Percentiles rank a stretch among this genome's conserved stretches.
These are phyloP conservation scores for Eutypella sp. DNA, from an alignment of 2,329 filamentous ascomycete genomes.

Conservation along the genomic window DNA sequence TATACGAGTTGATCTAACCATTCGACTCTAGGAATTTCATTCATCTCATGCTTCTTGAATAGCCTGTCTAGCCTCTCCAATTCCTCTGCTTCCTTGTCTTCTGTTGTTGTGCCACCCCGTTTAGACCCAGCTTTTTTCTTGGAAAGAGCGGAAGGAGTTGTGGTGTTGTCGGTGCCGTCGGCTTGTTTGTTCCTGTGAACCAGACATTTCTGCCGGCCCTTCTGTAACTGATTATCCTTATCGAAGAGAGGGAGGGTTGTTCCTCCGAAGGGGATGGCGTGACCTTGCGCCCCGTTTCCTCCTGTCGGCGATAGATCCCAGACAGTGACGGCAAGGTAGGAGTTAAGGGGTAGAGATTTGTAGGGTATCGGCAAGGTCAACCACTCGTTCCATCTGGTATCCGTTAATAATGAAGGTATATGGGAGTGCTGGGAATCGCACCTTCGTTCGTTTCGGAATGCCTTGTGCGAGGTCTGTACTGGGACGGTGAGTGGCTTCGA, in stretches of 20 bases:
- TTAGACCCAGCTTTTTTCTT: constrained; percentile 49
- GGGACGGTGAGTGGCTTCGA: constrained; percentile 92
- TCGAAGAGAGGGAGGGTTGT: constrained; percentile 93
- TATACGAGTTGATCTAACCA: constrained; percentile 97
- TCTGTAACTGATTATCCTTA: constrained; percentile 82
- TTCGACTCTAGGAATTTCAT: constrained; percentile 85
- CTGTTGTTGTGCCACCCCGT: constrained; percentile 42
- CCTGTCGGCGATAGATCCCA: constrained; percentile 90
- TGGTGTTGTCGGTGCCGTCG: constrained; percentile 76
- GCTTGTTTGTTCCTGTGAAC: constrained; percentile 77
- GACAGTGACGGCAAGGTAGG: constrained; percentile 84
- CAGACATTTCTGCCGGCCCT: constrained; percentile 86
- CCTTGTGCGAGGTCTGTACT: constrained; percentile 86
- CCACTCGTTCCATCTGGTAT: constrained; percentile 87
- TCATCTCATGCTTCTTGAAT: constrained; percentile 98
- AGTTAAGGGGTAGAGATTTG: constrained; percentile 72
- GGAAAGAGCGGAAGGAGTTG: constrained; percentile 66
- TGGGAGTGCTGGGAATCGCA: constrained; percentile 29
- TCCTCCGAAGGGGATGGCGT: constrained; percentile 87
- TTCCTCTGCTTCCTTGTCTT: constrained; percentile 74
- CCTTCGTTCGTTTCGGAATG: constrained; percentile 72
- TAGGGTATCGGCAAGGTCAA: constrained; percentile 81
- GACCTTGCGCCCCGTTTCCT: constrained; percentile 62
- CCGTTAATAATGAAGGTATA: constrained; percentile 9
- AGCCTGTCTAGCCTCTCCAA: constrained; percentile 83